Percentiles rank a stretch among this genome's conserved stretches.
These are phyloP conservation scores for Exophiala mesophila DNA, from an alignment of 2,329 filamentous ascomycete species.

Conservation along the genomic window DNA sequence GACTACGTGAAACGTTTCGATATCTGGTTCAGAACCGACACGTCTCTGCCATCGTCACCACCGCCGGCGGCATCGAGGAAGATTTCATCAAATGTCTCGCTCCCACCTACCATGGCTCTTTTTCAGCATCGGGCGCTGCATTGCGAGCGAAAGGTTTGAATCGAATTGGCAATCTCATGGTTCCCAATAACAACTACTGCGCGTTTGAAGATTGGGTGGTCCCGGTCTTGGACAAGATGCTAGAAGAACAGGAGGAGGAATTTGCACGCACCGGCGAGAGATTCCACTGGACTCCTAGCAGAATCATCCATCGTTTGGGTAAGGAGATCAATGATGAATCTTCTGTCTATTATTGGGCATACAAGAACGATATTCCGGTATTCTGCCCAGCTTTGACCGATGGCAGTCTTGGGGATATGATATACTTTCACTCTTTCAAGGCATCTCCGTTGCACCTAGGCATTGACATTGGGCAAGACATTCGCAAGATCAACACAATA, in stretches of 20 bases:
- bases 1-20: conserved; percentile 81
- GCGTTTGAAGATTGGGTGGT: conserved; percentile 97
- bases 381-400: conserved; percentile 97
- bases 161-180: conserved; percentile 89
- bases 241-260: conserved; percentile 83
- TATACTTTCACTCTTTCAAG: conserved; percentile 98
- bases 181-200: conserved; percentile 97
- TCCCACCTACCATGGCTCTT: conserved; percentile 86
- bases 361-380: conserved; percentile 91
- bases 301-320: conserved; percentile 82
- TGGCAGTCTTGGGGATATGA: conserved; percentile 92
- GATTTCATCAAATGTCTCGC: conserved; percentile 98
- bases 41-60: conserved; percentile 89
- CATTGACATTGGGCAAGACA: conserved; percentile 90
- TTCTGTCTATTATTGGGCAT: conserved; percentile 95
- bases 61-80: conserved; percentile 91
- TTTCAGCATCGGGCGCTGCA: conserved; percentile 68
- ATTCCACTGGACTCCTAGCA: conserved; percentile 88
- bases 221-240: conserved; percentile 89
- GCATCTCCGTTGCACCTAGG: conserved; percentile 73
- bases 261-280: conserved; percentile 61
- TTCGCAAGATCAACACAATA: conserved; percentile 86
- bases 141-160: conserved; percentile 85
- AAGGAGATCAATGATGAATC: conserved; percentile 90
- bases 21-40: conserved; percentile 92